Percentiles rank a stretch among this genome's conserved stretches.
Conservation (phyloP, 352 stramenopile genomes). For the Phytophthora sp. region DNA sequence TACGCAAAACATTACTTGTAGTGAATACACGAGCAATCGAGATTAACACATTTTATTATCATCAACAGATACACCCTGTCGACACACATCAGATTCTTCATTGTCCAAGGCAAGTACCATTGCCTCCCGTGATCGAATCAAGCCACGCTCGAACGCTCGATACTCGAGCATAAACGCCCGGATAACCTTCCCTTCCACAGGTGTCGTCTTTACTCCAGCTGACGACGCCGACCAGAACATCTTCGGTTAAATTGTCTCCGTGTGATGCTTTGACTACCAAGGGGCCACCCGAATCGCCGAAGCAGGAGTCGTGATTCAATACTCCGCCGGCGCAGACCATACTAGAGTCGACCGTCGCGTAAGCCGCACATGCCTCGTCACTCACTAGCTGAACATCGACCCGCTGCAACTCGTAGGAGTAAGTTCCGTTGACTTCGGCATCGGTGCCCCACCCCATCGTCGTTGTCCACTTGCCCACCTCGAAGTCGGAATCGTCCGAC, state of each 20-base stretch:
- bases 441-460: constrained; percentile 40
- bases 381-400: constrained; percentile 42
- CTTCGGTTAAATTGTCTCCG: not conserved
- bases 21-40: too few relatives aligned
- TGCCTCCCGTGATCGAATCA: constrained; percentile 22
- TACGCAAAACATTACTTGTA: too few relatives aligned
- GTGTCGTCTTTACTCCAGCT: constrained; percentile 50
- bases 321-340: constrained; percentile 62
- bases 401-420: constrained; percentile 37
- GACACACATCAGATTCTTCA: not conserved
- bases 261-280: constrained; percentile 28
- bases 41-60: too few relatives aligned
- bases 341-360: constrained; percentile 21
- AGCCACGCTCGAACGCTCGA: constrained; percentile 49
- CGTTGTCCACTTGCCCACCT: constrained; percentile 27
- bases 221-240: constrained; percentile 47
- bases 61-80: too few relatives aligned
- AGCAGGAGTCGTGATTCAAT: constrained; percentile 44
- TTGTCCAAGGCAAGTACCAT: constrained; percentile 15
- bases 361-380: constrained; percentile 35
- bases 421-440: constrained; percentile 20
- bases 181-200: constrained; percentile 43
- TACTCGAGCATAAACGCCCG: constrained; percentile 57
- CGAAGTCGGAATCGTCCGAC: constrained; percentile 22
- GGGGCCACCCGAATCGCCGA: constrained; percentile 56